A percentile compares a stretch with the other conserved stretches of the same genome.
Conservation (phyloP, 2,329 filamentous ascomycete species). For the Colletotrichum spinosum region DNA sequence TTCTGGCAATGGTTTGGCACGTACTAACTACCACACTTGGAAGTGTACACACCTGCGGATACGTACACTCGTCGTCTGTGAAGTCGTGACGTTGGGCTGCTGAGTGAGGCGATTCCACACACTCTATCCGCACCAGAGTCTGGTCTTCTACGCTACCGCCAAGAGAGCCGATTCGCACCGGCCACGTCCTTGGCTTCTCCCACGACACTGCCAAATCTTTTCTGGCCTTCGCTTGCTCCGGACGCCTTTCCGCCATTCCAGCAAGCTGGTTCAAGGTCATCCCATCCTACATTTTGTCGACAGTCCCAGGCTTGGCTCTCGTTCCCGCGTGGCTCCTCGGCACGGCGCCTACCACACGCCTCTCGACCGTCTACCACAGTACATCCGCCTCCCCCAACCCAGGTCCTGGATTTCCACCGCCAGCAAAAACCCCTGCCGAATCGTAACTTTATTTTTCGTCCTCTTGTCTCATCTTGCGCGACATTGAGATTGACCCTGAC, state of each 20-base stretch:
- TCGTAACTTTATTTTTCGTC: constrained; percentile 26
- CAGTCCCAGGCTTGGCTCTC: neutral
- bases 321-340: constrained; percentile 21
- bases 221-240: constrained; percentile 14
- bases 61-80: neutral
- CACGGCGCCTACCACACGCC: constrained; percentile 11
- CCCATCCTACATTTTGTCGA: neutral
- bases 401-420: constrained; percentile 12
- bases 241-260: constrained; percentile 4
- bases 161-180: neutral
- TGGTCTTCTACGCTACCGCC: constrained; percentile 10
- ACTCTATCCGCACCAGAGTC: neutral
- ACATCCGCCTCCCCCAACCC: constrained; percentile 9
- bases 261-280: constrained; percentile 9
- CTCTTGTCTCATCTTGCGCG: constrained; percentile 28
- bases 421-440: constrained; percentile 18
- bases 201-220: neutral
- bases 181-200: neutral
- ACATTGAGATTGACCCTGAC: constrained; percentile 13
- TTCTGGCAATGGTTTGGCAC: neutral
- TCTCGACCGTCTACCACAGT: neutral
- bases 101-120: constrained; percentile 18
- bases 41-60: no score
- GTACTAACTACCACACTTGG: no score
- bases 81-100: constrained; percentile 2